Evolutionary conservation across 2,329 filamentous ascomycete genomes (phyloP).

Genomic region (Aspergillus fijiensis): DNA sequence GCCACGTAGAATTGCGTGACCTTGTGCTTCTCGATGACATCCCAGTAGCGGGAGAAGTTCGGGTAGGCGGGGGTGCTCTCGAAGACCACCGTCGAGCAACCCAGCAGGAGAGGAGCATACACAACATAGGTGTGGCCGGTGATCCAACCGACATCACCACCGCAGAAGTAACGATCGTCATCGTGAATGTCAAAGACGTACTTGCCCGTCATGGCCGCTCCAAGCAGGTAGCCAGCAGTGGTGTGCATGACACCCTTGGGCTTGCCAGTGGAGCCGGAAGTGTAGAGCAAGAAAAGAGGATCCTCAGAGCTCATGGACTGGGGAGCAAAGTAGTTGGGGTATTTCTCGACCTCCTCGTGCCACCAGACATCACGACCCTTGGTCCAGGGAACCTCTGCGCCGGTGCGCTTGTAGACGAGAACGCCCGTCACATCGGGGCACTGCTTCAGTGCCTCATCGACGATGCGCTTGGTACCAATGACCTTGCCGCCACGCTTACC

Average conservation of each 20-base stretch:
- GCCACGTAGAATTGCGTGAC: conserved; percentile 99
- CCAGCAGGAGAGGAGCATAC: conserved; percentile 88
- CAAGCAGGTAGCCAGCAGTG: conserved; percentile 90
- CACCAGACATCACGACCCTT: conserved; percentile 90
- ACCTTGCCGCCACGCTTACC: conserved; percentile 96
- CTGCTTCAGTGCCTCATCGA: conserved; percentile 94
- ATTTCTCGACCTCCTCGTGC: conserved; percentile 98
- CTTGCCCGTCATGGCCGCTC: conserved; percentile 90
- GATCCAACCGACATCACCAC: conserved; percentile 98
- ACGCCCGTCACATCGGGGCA: conserved; percentile 84
- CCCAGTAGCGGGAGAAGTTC: conserved; percentile 98
- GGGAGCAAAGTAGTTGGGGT: conserved; percentile 85
- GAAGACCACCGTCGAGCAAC: conserved; percentile 93
- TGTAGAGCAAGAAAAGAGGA: conserved; percentile 95
- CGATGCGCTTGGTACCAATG: conserved; percentile 98
- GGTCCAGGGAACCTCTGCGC: conserved; percentile 88
- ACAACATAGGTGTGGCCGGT: conserved; percentile 98
- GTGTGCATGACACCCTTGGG: conserved; percentile 99
- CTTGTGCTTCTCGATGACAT: conserved; percentile 91
- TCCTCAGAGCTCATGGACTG: conserved; percentile 91
- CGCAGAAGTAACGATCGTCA: conserved; percentile 92
- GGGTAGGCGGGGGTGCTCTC: conserved; percentile 97
- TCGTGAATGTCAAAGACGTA: conserved; percentile 99
- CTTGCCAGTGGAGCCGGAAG: conserved; percentile 95
- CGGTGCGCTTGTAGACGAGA: conserved; percentile 93